These are phyloP conservation scores for Camelina laxa DNA, from an alignment of 345 rosid genomes.

Conservation along the genomic window DNA sequence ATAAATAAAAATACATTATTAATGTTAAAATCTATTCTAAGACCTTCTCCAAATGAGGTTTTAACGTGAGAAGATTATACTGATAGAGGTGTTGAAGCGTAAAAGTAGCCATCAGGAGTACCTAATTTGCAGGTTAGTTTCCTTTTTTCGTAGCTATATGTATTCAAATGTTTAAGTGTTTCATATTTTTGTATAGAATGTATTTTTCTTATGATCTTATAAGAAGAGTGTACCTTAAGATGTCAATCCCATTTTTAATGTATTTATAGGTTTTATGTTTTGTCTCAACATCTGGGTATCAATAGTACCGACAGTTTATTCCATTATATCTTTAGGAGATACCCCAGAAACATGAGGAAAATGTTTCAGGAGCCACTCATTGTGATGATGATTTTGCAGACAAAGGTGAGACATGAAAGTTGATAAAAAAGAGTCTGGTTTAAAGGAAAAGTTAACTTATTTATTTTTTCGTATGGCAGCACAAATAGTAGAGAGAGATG, in stretches of 20 bases:
- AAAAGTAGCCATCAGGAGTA: conserved; percentile 92
- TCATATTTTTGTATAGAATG: conserved; percentile 2
- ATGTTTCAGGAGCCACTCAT: conserved; percentile 12
- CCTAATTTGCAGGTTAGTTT: conserved; percentile 87
- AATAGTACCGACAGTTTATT: not conserved
- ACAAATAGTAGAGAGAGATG: conserved; percentile 16
- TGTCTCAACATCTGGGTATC: conserved; percentile 7
- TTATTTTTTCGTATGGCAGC: conserved; percentile 13
- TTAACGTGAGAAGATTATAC: too few relatives aligned
- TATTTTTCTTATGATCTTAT: conserved; percentile 4
- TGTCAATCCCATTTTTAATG: conserved; percentile 28
- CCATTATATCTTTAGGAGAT: conserved; percentile 25
- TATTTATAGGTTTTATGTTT: not conserved
- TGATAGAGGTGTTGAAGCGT: too few relatives aligned
- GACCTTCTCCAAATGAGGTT: too few relatives aligned
- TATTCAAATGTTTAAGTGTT: conserved; percentile 26
- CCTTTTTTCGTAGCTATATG: conserved; percentile 3
- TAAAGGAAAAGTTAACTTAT: not conserved
- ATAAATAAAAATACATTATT: too few relatives aligned
- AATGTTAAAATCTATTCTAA: too few relatives aligned
- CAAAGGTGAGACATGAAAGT: conserved; percentile 34
- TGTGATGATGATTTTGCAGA: conserved; percentile 12
- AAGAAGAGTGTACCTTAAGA: conserved; percentile 28
- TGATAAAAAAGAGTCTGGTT: conserved; percentile 6
- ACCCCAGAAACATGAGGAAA: conserved; percentile 9